Evolutionary conservation across 768 basidiomycete species (phyloP).

Genomic region (Rossbeevera mucosa): DNA sequence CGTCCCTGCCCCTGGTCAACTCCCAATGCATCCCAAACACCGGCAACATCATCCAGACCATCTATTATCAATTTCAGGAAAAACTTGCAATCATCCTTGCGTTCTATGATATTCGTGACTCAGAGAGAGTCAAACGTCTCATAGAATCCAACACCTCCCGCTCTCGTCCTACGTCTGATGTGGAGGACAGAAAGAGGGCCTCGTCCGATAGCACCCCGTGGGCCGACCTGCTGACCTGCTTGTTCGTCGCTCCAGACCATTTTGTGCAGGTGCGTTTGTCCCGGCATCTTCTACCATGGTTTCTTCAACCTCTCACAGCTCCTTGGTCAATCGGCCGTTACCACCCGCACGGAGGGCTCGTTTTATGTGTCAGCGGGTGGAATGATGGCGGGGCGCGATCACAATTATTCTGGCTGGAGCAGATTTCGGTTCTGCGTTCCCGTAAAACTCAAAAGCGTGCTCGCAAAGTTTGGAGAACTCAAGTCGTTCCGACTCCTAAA

Average conservation of each 20-base stretch:
- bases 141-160: constrained; percentile 28
- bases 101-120: constrained; percentile 58
- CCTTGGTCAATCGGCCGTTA: constrained; percentile 43
- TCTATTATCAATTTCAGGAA: constrained; percentile 49
- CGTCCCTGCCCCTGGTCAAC: constrained; percentile 3
- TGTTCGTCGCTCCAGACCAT: constrained; percentile 43
- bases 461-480: constrained; percentile 31
- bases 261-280: constrained; percentile 38
- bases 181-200: constrained; percentile 6
- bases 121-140: constrained; percentile 42
- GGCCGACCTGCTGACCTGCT: constrained; percentile 35
- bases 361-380: constrained; percentile 46
- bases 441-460: constrained; percentile 27
- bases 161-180: neutral
- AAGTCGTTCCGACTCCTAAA: constrained; percentile 26
- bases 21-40: constrained; percentile 11
- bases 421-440: constrained; percentile 24
- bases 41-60: constrained; percentile 45
- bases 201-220: constrained; percentile 11
- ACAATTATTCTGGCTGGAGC: constrained; percentile 21
- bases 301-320: constrained; percentile 35
- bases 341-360: constrained; percentile 48
- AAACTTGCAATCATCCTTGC: constrained; percentile 53
- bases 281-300: neutral
- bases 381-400: constrained; percentile 17